phyloP scores from a whole-genome alignment of 208 protist genomes.

The Trypanosoma avium region DNA sequence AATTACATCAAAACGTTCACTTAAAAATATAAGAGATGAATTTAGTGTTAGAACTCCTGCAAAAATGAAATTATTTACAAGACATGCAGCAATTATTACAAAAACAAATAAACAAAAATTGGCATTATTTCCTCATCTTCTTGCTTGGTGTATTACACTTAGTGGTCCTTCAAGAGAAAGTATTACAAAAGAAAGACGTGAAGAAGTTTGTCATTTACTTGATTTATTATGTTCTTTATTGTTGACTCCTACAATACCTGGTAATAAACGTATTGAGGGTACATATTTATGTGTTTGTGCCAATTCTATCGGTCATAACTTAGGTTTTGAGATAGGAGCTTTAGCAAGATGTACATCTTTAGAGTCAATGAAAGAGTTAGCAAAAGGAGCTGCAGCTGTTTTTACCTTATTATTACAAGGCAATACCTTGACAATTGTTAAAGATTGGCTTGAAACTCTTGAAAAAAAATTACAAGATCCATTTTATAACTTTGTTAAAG shows the following conservation, averaged over 20 bases:
- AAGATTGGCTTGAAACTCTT: slow-evolving; percentile 81
- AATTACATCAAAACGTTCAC: slow-evolving; percentile 47
- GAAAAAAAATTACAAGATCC: slow-evolving; percentile 69
- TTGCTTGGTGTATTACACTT: slow-evolving; percentile 66
- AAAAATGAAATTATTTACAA: slow-evolving; percentile 57
- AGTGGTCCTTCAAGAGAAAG: slow-evolving; percentile 18
- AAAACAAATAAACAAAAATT: slow-evolving; percentile 88
- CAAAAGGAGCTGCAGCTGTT: slow-evolving; percentile 71
- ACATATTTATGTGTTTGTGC: slow-evolving; percentile 58
- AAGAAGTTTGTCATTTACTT: slow-evolving; percentile 61
- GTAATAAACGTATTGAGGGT: slow-evolving; percentile 50
- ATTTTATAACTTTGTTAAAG: slow-evolving; percentile 64
- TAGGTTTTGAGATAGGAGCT: slow-evolving; percentile 55
- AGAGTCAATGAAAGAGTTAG: slow-evolving; percentile 68
- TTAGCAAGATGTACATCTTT: slow-evolving; percentile 49
- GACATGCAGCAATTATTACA: slow-evolving; percentile 47
- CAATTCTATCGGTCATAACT: slow-evolving; percentile 16
- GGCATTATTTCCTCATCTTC: slow-evolving; percentile 74
- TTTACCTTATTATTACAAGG: slow-evolving; percentile 70
- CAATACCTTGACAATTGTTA: slow-evolving; percentile 52
- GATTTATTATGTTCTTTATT: slow-evolving; percentile 74
- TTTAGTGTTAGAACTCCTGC: slow-evolving; percentile 51
- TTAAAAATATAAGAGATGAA: slow-evolving; percentile 66
- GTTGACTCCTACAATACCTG: slow-evolving; percentile 46
- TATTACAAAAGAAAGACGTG: slow-evolving; percentile 37